These are phyloP conservation scores for Aspergillus brasiliensis DNA, from an alignment of 2,329 filamentous ascomycete species.

Conservation along the genomic window DNA sequence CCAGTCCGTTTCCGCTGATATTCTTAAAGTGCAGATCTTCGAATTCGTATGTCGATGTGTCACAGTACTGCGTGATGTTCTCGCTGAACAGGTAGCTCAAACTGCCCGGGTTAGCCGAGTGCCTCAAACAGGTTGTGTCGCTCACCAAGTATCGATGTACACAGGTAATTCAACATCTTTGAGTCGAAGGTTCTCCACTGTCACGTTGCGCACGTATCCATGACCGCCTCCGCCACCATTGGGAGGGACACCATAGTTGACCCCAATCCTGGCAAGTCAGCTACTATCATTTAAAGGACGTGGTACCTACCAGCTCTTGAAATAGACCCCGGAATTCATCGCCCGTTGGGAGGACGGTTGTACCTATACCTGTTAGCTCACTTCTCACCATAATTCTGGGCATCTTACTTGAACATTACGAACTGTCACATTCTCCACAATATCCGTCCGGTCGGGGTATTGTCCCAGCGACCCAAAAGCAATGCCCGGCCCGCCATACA, in stretches of 20 bases:
- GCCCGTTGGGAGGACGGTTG: not conserved
- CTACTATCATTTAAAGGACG: not conserved
- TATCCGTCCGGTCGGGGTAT: constrained; percentile 37
- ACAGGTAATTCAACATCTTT: not conserved
- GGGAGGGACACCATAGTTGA: not conserved
- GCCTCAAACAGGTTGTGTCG: not conserved
- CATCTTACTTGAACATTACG: constrained; percentile 27
- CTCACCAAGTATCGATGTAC: not conserved
- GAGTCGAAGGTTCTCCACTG: not conserved
- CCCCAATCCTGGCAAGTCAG: not conserved
- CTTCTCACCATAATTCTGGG: not conserved
- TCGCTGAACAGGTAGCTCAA: not conserved
- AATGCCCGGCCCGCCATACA: constrained; percentile 41
- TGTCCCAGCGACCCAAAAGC: constrained; percentile 46
- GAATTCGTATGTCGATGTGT: not conserved
- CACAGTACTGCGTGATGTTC: not conserved
- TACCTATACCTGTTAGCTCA: not conserved
- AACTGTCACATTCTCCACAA: constrained; percentile 43
- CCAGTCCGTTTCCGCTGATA: not conserved
- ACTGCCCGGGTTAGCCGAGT: not conserved
- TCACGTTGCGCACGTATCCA: not conserved
- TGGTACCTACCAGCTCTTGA: not conserved
- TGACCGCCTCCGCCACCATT: not conserved
- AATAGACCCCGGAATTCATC: not conserved
- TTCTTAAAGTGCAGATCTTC: not conserved